A percentile compares a stretch with the other conserved stretches of the same genome.
These are phyloP conservation scores for Naegleria gruberi DNA, from an alignment of 208 protist species.

Conservation along the genomic window DNA sequence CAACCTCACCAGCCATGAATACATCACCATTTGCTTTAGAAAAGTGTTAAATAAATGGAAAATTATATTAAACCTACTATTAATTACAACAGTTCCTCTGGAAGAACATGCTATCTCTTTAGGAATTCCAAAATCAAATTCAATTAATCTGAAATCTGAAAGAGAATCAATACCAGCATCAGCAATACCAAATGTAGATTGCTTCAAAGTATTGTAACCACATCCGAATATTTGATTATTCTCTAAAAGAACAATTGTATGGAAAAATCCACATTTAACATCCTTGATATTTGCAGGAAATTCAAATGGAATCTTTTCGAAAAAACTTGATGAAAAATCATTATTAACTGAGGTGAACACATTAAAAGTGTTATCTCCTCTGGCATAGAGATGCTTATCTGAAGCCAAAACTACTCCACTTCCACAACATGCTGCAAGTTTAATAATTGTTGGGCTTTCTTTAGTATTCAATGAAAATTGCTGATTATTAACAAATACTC, in stretches of 20 bases:
- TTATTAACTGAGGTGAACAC: not conserved
- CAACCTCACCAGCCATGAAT: not conserved
- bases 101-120: not conserved
- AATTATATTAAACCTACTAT: not conserved
- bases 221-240: not conserved
- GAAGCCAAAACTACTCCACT: not conserved
- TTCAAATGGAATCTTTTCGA: not conserved
- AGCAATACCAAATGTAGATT: not conserved
- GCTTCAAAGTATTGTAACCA: not conserved
- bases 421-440: not conserved
- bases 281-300: not conserved
- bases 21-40: not conserved
- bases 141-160: not conserved
- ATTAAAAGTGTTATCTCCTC: not conserved
- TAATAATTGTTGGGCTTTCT: not conserved
- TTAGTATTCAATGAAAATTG: not conserved
- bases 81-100: not conserved
- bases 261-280: not conserved
- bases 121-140: not conserved
- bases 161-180: not conserved
- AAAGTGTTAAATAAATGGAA: not conserved
- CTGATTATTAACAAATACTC: not conserved
- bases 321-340: too few relatives aligned
- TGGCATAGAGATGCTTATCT: not conserved
- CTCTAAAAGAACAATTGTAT: not conserved